Conservation (phyloP, 805 yeast genomes). For the Metschnikowia aberdeeniae region DNA sequence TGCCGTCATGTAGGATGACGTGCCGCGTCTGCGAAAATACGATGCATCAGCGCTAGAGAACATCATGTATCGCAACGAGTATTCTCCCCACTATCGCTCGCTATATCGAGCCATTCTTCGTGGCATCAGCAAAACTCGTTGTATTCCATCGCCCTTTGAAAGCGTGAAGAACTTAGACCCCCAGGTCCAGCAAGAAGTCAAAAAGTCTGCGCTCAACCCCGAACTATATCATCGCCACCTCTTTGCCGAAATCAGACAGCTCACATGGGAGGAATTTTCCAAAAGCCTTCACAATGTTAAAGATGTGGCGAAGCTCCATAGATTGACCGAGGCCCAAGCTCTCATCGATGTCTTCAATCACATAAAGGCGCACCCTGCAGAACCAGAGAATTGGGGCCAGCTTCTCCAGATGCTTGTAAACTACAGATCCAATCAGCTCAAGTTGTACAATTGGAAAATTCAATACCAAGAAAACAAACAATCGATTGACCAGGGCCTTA, state of each 20-base stretch:
- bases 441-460: conserved; percentile 18
- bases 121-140: conserved; percentile 4
- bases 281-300: not conserved
- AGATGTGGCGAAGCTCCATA: conserved; percentile 5
- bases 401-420: conserved; percentile 15
- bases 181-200: conserved; percentile 7
- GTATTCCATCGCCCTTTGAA: not conserved
- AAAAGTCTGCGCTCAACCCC: conserved; percentile 12
- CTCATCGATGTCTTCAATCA: conserved; percentile 10
- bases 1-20: not conserved
- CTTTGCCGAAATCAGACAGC: conserved; percentile 17
- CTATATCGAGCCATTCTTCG: conserved; percentile 14
- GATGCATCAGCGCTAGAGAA: not conserved
- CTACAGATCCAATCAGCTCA: conserved; percentile 11
- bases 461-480: conserved; percentile 13
- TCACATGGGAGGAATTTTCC: conserved; percentile 16
- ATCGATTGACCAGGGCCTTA: conserved; percentile 9
- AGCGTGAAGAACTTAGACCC: not conserved
- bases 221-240: conserved; percentile 15
- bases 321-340: conserved; percentile 12
- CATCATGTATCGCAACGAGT: not conserved
- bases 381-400: conserved; percentile 7
- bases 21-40: not conserved
- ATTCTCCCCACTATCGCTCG: conserved; percentile 10
- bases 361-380: conserved; percentile 4